phyloP scores from a whole-genome alignment of 306 rosid genomes.

The Inga laurina region DNA sequence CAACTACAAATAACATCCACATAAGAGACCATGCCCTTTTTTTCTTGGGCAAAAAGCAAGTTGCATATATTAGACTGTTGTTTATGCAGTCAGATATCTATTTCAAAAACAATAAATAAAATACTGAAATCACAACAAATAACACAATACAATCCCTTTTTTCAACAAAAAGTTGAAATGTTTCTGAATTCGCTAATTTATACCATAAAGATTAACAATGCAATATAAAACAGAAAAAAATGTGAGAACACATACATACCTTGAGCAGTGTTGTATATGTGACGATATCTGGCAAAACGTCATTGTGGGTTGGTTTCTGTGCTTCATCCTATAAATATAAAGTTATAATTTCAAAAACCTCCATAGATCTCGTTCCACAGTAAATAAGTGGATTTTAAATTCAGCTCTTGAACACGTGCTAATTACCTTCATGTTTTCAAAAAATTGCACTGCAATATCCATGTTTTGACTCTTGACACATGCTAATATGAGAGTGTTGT shows the following conservation, averaged over 20 bases:
- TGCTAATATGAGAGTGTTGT: constrained; percentile 76
- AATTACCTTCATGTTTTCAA: constrained; percentile 82
- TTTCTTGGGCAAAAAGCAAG: not conserved
- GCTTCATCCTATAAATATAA: constrained; percentile 53
- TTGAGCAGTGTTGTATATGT: constrained; percentile 74
- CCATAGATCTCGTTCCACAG: constrained; percentile 25
- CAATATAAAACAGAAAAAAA: constrained; percentile 6
- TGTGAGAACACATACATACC: constrained; percentile 47
- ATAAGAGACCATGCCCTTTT: not conserved
- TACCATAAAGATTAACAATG: constrained; percentile 3
- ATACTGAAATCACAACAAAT: constrained; percentile 5
- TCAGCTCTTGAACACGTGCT: constrained; percentile 49
- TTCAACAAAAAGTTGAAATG: not conserved
- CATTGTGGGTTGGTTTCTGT: constrained; percentile 34
- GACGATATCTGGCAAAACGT: constrained; percentile 73
- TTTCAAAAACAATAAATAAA: not conserved
- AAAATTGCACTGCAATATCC: constrained; percentile 66
- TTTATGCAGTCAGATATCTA: constrained; percentile 11
- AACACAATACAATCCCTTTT: not conserved
- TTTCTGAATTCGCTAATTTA: not conserved
- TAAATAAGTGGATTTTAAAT: constrained; percentile 43
- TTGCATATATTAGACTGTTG: not conserved
- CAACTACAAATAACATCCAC: constrained; percentile 2
- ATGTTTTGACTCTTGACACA: constrained; percentile 64
- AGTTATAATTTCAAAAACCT: constrained; percentile 32